These are phyloP conservation scores for Lachnellula occidentalis DNA, from an alignment of 2,329 filamentous ascomycete species.

Conservation along the genomic window DNA sequence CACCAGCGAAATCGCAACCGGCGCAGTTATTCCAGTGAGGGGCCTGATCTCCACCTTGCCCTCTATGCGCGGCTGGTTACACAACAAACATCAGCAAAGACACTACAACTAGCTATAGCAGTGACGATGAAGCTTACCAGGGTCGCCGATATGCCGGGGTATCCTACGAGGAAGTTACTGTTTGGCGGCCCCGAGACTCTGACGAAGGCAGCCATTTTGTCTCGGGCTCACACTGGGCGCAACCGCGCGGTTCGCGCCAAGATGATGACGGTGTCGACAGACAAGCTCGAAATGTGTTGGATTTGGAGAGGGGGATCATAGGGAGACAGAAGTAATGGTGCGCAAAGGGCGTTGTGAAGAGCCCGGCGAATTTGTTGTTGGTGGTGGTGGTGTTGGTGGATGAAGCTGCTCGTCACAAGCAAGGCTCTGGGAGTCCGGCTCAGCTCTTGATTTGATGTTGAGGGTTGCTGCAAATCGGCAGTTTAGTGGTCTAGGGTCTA, in stretches of 20 bases:
- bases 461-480: neutral
- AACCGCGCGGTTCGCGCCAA: conserved; percentile 27
- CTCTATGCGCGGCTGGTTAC: conserved; percentile 82
- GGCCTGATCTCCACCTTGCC: conserved; percentile 96
- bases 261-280: conserved; percentile 18
- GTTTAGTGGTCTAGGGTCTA: neutral
- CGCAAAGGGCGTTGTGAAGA: neutral
- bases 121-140: conserved; percentile 59
- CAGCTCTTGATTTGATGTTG: conserved; percentile 13
- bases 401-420: conserved; percentile 22
- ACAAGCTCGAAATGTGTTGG: conserved; percentile 9
- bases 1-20: conserved; percentile 86
- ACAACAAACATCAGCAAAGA: conserved; percentile 16
- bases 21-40: conserved; percentile 75
- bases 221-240: conserved; percentile 28
- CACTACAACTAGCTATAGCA: conserved; percentile 10
- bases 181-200: conserved; percentile 96
- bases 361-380: conserved; percentile 5
- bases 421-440: conserved; percentile 24
- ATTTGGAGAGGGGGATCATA: conserved; percentile 18
- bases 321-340: conserved; percentile 1
- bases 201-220: conserved; percentile 71
- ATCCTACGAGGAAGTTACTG: conserved; percentile 92
- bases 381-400: neutral
- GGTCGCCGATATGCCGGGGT: conserved; percentile 95